These are phyloP conservation scores for Lipomyces yamanashiensis DNA, from an alignment of 805 yeast species.

Conservation along the genomic window DNA sequence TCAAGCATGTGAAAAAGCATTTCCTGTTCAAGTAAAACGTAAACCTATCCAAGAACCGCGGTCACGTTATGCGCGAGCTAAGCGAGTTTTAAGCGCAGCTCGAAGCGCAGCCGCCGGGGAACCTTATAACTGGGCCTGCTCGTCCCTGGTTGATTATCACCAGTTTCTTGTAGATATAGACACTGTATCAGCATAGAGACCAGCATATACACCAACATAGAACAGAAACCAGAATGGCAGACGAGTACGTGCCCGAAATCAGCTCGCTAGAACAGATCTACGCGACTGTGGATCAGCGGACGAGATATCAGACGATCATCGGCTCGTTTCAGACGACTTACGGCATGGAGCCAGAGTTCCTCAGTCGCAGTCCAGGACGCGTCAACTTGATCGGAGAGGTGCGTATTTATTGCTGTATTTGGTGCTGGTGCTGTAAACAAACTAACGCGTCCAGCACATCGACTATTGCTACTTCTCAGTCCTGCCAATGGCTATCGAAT, in stretches of 20 bases:
- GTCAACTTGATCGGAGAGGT: constrained; percentile 72
- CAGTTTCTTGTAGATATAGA: neutral
- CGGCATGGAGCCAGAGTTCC: constrained; percentile 42
- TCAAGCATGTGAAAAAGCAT: neutral
- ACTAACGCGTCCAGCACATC: constrained; percentile 51
- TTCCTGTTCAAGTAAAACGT: neutral
- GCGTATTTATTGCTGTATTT: neutral
- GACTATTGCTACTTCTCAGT: constrained; percentile 71
- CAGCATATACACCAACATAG: neutral
- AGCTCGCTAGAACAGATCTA: constrained; percentile 16
- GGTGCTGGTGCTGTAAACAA: neutral
- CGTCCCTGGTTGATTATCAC: no score
- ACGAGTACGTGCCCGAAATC: constrained; percentile 18
- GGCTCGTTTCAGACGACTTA: constrained; percentile 6
- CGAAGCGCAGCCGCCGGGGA: constrained; percentile 10
- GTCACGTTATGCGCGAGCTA: no score
- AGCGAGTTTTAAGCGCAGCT: neutral
- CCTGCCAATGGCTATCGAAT: constrained; percentile 73
- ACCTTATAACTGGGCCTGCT: neutral
- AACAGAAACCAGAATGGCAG: neutral
- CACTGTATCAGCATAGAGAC: neutral
- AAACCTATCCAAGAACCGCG: neutral
- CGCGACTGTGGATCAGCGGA: constrained; percentile 16
- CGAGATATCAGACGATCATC: constrained; percentile 13
- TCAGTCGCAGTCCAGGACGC: constrained; percentile 73